Evolutionary conservation across 129 eudicot genomes (phyloP), one percentile per base, ranked within the genome.

Genomic region (Artemisia annua): DNA sequence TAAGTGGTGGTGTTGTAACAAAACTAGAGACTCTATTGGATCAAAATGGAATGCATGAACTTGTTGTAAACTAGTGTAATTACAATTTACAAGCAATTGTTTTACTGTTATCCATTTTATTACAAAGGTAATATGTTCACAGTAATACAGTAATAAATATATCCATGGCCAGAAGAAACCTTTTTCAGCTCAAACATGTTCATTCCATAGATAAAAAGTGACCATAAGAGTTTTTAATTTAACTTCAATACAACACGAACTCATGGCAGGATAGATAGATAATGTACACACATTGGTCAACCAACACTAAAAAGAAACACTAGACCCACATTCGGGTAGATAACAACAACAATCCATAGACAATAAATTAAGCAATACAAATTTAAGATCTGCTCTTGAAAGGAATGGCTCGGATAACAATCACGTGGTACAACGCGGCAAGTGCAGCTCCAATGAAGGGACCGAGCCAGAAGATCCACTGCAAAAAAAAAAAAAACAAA

Each of bases 401-500:
- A 7, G 95, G 97, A 59, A 91, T 91, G 64, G 95, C 97, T 78
- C 97, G 73, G 85, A 91, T 88, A 24, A 91, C 88, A 1, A 91
- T 86, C 88, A 71, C 82, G 80, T 88, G 97, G 82, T 91, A 91
- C 66, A 85, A 16, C 0, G 97, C 97, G 35, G 97, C 97, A 12
- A 91, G 86, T 10, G 88, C 89, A 48, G 97, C 97, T 70, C 97
- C 97, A 22, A 86, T 78, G 83, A 91, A 87, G 2, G 97, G 97
- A 39, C 97, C 97, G 9, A 91, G 95, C 97, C 97, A 87, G 88
- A 91, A 91, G 61, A 91, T 77, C 97, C 97, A 91, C 95, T 88
- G 83, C 30, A 52, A 63, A 26, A 54, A 39, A n/a, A 14, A 52
- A 63, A 26, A 54, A 39, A n/a, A 14, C 14, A 5, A 32, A 76